Percentiles rank a stretch among this genome's conserved stretches.
Evolutionary conservation across 1,284 basidiomycete genomes (phyloP).

Genomic region (Ceratobasidium sp.): DNA sequence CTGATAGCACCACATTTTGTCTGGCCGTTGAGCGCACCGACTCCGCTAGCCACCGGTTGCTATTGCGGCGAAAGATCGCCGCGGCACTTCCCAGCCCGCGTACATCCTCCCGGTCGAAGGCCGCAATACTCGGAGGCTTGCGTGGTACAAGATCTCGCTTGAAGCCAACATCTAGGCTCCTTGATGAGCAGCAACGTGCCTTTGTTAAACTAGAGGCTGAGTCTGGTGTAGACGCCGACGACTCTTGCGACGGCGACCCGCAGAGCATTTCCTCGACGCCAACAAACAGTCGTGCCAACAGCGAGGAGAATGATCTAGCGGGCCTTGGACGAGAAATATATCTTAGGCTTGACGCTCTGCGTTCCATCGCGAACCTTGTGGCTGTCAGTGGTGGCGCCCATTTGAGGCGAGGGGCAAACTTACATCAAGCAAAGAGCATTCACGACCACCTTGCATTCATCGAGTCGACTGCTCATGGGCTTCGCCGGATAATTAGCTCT

Average conservation of each 20-base stretch:
- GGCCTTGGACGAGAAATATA: background rate
- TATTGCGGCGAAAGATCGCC: background rate
- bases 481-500: background rate
- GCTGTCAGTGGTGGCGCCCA: background rate
- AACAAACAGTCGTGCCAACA: conserved; percentile 7
- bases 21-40: too few species aligned
- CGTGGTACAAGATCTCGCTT: background rate
- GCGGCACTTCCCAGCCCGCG: background rate
- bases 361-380: background rate
- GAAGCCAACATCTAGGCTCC: background rate
- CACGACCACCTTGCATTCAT: background rate
- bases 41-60: background rate
- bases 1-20: background rate
- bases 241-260: background rate
- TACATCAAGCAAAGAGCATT: background rate
- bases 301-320: background rate
- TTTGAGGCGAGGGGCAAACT: background rate
- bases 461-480: background rate
- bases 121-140: background rate
- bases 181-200: conserved; percentile 9
- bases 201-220: conserved; percentile 18
- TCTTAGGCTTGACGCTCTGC: background rate
- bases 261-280: too few species aligned
- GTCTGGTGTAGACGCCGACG: background rate
- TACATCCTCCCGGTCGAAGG: background rate